Evolutionary conservation across 148 eudicot genomes (phyloP), one percentile per base, ranked within the genome.

Genomic region (Amaranthus cruentus): DNA sequence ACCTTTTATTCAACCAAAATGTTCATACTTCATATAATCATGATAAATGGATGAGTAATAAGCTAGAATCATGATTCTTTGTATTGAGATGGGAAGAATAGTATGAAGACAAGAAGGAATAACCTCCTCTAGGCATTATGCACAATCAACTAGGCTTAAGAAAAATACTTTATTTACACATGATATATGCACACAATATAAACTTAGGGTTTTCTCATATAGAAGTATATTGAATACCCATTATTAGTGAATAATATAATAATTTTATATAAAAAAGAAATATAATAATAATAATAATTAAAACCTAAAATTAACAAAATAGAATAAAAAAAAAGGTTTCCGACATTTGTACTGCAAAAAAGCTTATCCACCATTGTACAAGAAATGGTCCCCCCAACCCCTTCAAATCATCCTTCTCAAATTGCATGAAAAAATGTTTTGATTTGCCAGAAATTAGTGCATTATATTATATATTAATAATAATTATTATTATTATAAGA

Each of bases 261-360:
- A 28, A 28, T 28, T 28, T 28, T 28, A 28, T 28, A 28, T 28
- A 28, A 28, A 28, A 28, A 28, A 28, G 38, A 28, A 28, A 28
- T 28, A 28, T 28, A 28, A 28, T 28, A 28, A 28, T 28, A 28
- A 28, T 28, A 52, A 70, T 80, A 12, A 47, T 47, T 51, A 71
- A 61, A 60, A 4, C 5, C 63, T 5, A 49, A 46, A 13, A 56
- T 43, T n/a, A n/a, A 67, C 14, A 53, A 72, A 71, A 72, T 71
- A 43, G 73, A 55, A 47, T 74, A 72, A 68, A 65, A 75, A n/a
- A 51, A 78, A 78, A 72, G 84, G 57, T 73, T 68, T 77, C 81
- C 84, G 79, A 83, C 86, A 83, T 58, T 28, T 81, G 82, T 81
- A 78, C 83, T 76, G 79, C 79, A 62, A 67, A 77, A 77, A 77